These are phyloP conservation scores for Tetrapisispora nanseiensis DNA, from an alignment of 805 yeast species.

Conservation along the genomic window DNA sequence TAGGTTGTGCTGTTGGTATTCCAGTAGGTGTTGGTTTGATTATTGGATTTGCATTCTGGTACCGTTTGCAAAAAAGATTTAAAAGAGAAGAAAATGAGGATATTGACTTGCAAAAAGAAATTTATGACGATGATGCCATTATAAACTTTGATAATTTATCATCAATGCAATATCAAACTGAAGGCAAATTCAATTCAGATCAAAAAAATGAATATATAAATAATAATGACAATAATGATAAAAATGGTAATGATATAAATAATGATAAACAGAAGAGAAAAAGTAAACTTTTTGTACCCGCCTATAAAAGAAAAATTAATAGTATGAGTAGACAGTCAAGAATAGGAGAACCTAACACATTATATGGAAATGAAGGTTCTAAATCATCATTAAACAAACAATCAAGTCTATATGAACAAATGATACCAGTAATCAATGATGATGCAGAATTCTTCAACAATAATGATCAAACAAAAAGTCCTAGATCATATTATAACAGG, in stretches of 20 bases:
- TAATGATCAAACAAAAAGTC: constrained; percentile 7
- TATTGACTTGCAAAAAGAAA: constrained; percentile 23
- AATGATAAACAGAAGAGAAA: neutral
- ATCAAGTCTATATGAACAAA: constrained; percentile 17
- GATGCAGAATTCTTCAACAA: constrained; percentile 9
- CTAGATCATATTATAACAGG: neutral
- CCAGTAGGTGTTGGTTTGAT: constrained; percentile 41
- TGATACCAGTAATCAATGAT: constrained; percentile 15
- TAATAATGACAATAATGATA: constrained; percentile 3
- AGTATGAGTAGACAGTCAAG: constrained; percentile 10
- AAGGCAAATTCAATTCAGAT: neutral
- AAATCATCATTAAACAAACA: constrained; percentile 10
- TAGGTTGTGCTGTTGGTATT: constrained; percentile 46
- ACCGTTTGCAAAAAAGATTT: constrained; percentile 31
- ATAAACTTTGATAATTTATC: constrained; percentile 25
- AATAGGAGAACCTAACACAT: constrained; percentile 11
- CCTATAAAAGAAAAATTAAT: constrained; percentile 30
- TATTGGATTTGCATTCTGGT: constrained; percentile 31
- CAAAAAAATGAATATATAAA: no score
- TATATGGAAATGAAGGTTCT: constrained; percentile 10
- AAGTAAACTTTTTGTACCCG: constrained; percentile 26
- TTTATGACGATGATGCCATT: constrained; percentile 30
- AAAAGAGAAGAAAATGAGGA: constrained; percentile 32
- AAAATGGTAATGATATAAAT: neutral
- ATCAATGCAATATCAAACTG: constrained; percentile 12